phyloP scores from a whole-genome alignment of 768 basidiomycete species.

The Megacollybia marginata region DNA sequence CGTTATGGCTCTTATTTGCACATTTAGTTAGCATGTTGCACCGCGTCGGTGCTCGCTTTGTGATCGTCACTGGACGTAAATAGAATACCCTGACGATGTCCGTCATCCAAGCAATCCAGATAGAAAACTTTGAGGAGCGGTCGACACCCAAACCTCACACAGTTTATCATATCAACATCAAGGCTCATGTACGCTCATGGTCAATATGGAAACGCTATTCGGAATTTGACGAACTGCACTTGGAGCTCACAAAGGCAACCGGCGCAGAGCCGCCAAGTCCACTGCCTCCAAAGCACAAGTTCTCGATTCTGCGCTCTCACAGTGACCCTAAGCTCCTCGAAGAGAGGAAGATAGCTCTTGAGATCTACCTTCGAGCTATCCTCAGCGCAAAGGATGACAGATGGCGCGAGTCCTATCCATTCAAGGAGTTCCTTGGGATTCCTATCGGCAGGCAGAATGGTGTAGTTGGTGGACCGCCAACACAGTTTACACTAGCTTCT shows the following conservation, averaged over 20 bases:
- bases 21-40: constrained; percentile 27
- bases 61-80: constrained; percentile 35
- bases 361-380: constrained; percentile 82
- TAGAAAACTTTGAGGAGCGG: constrained; percentile 65
- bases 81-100: constrained; percentile 34
- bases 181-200: constrained; percentile 89
- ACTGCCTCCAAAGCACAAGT: constrained; percentile 82
- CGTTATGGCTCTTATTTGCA: constrained; percentile 38
- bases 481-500: constrained; percentile 63
- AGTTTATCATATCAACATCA: constrained; percentile 78
- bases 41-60: constrained; percentile 36
- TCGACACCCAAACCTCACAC: constrained; percentile 66
- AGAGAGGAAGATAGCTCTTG: constrained; percentile 71
- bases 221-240: constrained; percentile 85
- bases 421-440: constrained; percentile 83
- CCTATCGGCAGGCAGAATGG: constrained; percentile 52
- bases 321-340: constrained; percentile 60
- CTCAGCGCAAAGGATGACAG: constrained; percentile 71
- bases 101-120: constrained; percentile 70
- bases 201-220: constrained; percentile 92
- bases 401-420: constrained; percentile 75
- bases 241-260: constrained; percentile 73
- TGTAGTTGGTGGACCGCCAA: constrained; percentile 19
- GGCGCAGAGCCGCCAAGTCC: constrained; percentile 68
- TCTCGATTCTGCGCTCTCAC: constrained; percentile 57